These are phyloP conservation scores for Tulasnella sp. DNA, from an alignment of 768 basidiomycete species.

Conservation along the genomic window DNA sequence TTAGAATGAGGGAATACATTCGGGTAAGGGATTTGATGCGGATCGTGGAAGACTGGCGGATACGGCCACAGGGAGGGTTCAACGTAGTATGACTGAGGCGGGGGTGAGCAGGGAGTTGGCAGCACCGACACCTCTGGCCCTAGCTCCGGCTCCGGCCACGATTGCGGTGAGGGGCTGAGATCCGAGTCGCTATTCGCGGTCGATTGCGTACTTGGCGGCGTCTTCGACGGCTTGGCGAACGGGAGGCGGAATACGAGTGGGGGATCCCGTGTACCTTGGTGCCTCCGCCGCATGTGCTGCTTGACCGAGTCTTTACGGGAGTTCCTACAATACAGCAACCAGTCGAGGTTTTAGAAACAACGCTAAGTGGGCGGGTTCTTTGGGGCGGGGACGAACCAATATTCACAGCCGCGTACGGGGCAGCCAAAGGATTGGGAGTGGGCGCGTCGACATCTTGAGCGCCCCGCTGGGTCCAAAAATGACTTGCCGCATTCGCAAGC, in stretches of 20 bases:
- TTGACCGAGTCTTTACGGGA: neutral
- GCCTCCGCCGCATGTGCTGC: neutral
- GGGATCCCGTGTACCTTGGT: neutral
- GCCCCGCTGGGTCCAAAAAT: neutral
- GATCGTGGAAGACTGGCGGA: neutral
- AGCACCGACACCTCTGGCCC: too few relatives aligned
- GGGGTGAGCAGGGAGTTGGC: too few relatives aligned
- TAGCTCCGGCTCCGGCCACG: neutral
- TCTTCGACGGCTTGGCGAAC: too few relatives aligned
- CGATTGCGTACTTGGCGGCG: neutral
- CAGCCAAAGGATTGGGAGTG: neutral
- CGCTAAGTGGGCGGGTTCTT: too few relatives aligned
- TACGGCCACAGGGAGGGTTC: neutral
- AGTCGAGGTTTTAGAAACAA: too few relatives aligned
- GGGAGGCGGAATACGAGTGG: neutral
- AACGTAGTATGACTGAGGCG: too few relatives aligned
- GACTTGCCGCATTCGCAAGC: neutral
- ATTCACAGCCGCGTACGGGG: neutral
- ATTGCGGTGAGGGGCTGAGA: neutral
- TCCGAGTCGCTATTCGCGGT: neutral
- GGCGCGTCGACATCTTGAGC: neutral
- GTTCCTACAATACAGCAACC: too few relatives aligned
- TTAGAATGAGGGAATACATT: too few relatives aligned
- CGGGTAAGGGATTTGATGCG: neutral
- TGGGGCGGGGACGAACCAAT: neutral